Percentiles rank a stretch among this genome's conserved stretches.
These are phyloP conservation scores for Tranzscheliella williamsii DNA, from an alignment of 1,284 basidiomycete species.

Conservation along the genomic window DNA sequence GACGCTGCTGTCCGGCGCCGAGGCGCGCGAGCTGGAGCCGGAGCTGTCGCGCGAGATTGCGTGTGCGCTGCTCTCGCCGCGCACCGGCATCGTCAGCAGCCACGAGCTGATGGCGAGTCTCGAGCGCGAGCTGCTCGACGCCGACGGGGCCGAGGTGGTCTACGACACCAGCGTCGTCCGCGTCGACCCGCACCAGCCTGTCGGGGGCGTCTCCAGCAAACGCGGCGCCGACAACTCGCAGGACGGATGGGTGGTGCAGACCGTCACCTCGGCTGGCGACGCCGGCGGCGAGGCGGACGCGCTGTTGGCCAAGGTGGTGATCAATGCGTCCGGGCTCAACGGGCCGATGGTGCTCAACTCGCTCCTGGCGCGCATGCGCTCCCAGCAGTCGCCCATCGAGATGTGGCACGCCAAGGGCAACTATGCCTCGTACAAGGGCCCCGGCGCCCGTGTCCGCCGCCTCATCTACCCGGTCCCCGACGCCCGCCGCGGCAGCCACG, in stretches of 20 bases:
- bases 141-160: conserved; percentile 74
- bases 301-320: conserved; percentile 78
- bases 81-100: conserved; percentile 89
- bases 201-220: conserved; percentile 8
- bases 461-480: conserved; percentile 58
- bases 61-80: conserved; percentile 77
- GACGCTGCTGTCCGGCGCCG: conserved; percentile 73
- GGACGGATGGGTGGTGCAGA: conserved; percentile 68
- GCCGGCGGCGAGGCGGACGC: conserved; percentile 66
- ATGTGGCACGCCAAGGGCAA: conserved; percentile 58
- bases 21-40: conserved; percentile 78
- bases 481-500: conserved; percentile 38
- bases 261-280: conserved; percentile 40
- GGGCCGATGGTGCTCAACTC: conserved; percentile 53
- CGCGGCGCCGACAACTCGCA: conserved; percentile 43
- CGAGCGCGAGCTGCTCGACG: conserved; percentile 75
- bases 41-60: conserved; percentile 73
- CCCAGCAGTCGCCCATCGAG: conserved; percentile 20
- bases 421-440: conserved; percentile 55
- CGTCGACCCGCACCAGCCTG: conserved; percentile 69
- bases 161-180: conserved; percentile 85
- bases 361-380: conserved; percentile 19
- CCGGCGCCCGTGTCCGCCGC: conserved; percentile 34
- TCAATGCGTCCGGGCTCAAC: conserved; percentile 86
- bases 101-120: conserved; percentile 77